Conservation (phyloP, 768 basidiomycete species). For the Naganishia onofrii region DNA sequence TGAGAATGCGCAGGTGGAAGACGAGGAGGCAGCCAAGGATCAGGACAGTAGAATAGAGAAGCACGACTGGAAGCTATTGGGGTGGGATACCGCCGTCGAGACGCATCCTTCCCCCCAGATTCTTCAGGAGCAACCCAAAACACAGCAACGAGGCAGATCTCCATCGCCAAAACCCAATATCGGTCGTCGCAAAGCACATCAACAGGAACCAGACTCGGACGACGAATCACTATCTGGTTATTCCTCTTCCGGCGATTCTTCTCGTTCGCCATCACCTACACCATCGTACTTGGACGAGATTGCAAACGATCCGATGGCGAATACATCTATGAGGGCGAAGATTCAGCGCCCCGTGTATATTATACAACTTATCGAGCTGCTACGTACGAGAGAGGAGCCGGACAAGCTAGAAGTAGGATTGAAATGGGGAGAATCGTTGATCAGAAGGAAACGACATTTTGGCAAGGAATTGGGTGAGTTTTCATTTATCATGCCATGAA, state of each 20-base stretch:
- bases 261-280: constrained; percentile 75
- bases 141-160: background rate
- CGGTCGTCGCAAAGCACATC: background rate
- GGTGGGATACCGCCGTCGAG: constrained; percentile 35
- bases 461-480: constrained; percentile 84
- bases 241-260: constrained; percentile 61
- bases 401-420: constrained; percentile 79
- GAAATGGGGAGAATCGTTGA: constrained; percentile 72
- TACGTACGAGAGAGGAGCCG: constrained; percentile 66
- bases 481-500: too few relatives aligned
- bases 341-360: constrained; percentile 84
- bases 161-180: background rate
- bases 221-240: constrained; percentile 80
- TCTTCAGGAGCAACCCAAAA: too few relatives aligned
- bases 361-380: constrained; percentile 71
- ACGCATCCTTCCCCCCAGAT: background rate
- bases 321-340: constrained; percentile 59
- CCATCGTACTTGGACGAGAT: constrained; percentile 76
- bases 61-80: constrained; percentile 37
- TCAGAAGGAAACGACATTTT: constrained; percentile 76
- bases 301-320: constrained; percentile 78
- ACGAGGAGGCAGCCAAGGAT: constrained; percentile 27
- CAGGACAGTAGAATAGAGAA: background rate
- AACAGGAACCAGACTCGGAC: constrained; percentile 64
- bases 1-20: constrained; percentile 30